Evolutionary conservation across 2,329 filamentous ascomycete species (phyloP), one percentile per base, ranked within the genome.

Genomic region (Penicillium capsulatum): DNA sequence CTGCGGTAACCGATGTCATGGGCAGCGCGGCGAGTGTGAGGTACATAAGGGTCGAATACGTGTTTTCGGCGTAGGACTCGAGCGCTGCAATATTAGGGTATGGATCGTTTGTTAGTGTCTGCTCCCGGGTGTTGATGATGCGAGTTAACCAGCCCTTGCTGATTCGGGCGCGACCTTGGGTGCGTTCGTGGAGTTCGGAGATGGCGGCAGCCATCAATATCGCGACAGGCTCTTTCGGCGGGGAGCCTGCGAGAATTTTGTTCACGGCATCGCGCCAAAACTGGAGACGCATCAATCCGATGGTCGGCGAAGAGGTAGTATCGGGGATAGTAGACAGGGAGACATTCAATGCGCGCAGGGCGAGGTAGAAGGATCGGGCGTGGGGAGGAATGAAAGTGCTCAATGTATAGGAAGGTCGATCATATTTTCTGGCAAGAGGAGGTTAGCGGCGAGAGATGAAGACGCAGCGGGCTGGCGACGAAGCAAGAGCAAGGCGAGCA

Each of bases 191-290:
- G 4, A 81, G 64, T 19, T 80, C 75, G 5, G 76, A 72, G 11
- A 94, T 75, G 15, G 84, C 84, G 41, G 82, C 78, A 46, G 87
- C 77, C 1, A 98, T 75, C 4, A 97, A 73, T 19, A 95, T 78
- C 42, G 90, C 91, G 29, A 96, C 86, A 15, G 92, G 92, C 62
- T 98, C 90, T 57, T 89, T 87, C 1, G 90, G 89, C 1, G 92
- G 90, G 0, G 74, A 72, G 20, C 84, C 85, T 2, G 83, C 75
- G 44, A 96, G 84, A 1, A 86, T 84, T 45, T 83, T 82, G 38
- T 83, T 77, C 36, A 98, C 72, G 3, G 86, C 81, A 54, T 97
- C 90, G 34, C 86, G 80, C 86, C 92, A 97, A 72, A 97, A 97
- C 64, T 95, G 87, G 66, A 95, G 83, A 49, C 92, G 88, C 75